Evolutionary conservation across 805 yeast species (phyloP).

Genomic region (Kazachstania africana): DNA sequence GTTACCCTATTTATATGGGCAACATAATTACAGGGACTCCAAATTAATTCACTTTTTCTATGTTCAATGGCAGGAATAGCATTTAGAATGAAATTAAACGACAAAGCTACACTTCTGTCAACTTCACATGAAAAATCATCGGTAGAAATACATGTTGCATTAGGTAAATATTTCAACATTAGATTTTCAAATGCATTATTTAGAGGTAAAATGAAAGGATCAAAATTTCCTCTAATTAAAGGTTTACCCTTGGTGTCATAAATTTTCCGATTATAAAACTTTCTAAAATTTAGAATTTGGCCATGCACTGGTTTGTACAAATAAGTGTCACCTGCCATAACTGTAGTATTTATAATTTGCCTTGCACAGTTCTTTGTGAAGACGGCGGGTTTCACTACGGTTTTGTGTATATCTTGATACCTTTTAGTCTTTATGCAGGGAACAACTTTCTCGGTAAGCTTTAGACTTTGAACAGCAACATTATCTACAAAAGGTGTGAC

Average conservation of each 20-base stretch:
- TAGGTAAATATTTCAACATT: conserved; percentile 36
- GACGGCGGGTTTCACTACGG: conserved; percentile 41
- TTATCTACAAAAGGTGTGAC: conserved; percentile 39
- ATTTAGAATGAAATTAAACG: conserved; percentile 30
- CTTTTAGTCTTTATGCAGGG: conserved; percentile 52
- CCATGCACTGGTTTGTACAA: conserved; percentile 38
- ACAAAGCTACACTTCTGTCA: conserved; percentile 36
- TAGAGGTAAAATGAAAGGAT: conserved; percentile 50
- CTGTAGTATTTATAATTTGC: conserved; percentile 24
- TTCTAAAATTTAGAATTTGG: conserved; percentile 37
- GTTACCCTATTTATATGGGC: conserved; percentile 30
- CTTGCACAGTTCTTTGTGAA: conserved; percentile 31
- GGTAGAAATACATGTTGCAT: conserved; percentile 30
- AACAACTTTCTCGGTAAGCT: conserved; percentile 40
- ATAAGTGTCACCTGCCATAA: conserved; percentile 24
- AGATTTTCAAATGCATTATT: conserved; percentile 41
- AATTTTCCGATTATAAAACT: conserved; percentile 37
- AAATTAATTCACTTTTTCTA: not conserved
- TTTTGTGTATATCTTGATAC: conserved; percentile 36
- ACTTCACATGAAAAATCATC: conserved; percentile 45
- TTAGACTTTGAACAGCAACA: conserved; percentile 43
- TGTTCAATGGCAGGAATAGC: conserved; percentile 8
- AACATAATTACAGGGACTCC: conserved; percentile 27
- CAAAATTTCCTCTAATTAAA: conserved; percentile 46
- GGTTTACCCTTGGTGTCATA: conserved; percentile 54